These are phyloP conservation scores for Penicillium sp. DNA, from an alignment of 2,329 filamentous ascomycete genomes.

Conservation along the genomic window DNA sequence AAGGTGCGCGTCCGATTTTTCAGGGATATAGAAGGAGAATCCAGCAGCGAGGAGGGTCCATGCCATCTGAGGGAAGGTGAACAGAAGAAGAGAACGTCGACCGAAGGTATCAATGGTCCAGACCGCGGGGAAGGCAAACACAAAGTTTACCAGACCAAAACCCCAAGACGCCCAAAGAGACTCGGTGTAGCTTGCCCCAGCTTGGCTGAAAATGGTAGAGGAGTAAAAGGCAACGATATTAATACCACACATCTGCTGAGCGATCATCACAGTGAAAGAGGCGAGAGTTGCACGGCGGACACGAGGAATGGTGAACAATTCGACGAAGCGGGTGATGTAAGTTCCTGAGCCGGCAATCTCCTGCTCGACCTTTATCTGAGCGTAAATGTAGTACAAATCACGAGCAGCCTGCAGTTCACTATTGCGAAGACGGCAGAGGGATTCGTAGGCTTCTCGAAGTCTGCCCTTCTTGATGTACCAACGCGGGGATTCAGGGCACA, in stretches of 20 bases:
- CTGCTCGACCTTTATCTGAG: conserved; percentile 55
- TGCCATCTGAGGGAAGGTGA: conserved; percentile 71
- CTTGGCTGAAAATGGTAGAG: conserved; percentile 60
- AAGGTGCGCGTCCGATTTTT: conserved; percentile 50
- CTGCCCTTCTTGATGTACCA: conserved; percentile 71
- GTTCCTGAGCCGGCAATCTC: conserved; percentile 53
- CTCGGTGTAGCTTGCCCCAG: conserved; percentile 60
- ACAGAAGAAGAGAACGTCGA: conserved; percentile 65
- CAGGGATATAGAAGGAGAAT: conserved; percentile 60
- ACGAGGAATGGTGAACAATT: conserved; percentile 56
- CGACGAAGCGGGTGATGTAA: conserved; percentile 64
- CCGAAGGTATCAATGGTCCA: conserved; percentile 72
- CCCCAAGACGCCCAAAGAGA: conserved; percentile 68
- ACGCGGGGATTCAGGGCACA: conserved; percentile 68
- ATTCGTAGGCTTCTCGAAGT: conserved; percentile 65
- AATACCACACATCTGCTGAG: conserved; percentile 73
- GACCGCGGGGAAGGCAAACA: conserved; percentile 68
- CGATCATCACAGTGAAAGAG: conserved; percentile 80
- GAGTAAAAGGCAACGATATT: conserved; percentile 81
- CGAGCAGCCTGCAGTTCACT: conserved; percentile 64
- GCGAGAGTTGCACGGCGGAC: conserved; percentile 70
- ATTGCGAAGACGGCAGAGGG: conserved; percentile 63
- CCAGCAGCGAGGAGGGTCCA: conserved; percentile 70
- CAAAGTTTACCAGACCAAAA: conserved; percentile 68
- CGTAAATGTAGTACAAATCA: conserved; percentile 66